Evolutionary conservation across 345 rosid genomes (phyloP), one percentile per base, ranked within the genome.

Genomic region (Zanthoxylum bungeanum): DNA sequence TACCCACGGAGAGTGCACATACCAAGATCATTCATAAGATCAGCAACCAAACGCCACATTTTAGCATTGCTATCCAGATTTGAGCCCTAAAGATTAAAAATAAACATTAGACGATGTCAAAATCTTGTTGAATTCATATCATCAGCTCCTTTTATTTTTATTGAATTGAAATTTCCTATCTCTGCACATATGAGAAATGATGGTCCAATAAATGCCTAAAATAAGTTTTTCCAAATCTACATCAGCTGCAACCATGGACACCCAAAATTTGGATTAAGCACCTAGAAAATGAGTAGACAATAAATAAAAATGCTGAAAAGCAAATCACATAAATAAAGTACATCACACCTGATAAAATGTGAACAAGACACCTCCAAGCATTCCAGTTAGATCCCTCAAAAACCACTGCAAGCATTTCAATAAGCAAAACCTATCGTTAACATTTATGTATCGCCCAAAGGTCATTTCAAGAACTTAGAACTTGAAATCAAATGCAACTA

Each of bases 11-110:
- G 30, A 31, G 44, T 49, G 33, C 42, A 68, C 83, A 78, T 81
- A 93, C 98, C 98, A 8, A 93, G 86, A 81, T 93, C 98, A 66
- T 93, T 93, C 97, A 90, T 91, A 73, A 93, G 82, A 80, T 93
- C 98, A 11, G 98, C 98, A 49, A 91, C 93, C 85, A 91, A 76
- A 67, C 97, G 93, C 98, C 98, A 93, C 94, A 84, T 88, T 88
- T 91, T 93, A 49, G 98, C 97, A 83, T 93, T 81, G 76, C 96
- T 83, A 83, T 93, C 97, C 73, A 93, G 83, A 79, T 86, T 85
- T 56, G 98, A 93, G 58, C 98, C 98, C 98, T 93, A 73, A 62
- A 68, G 77, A 72, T 70, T 17, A 40, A 71, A 8, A 63, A 21
- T 44, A 44, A 44, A 44, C 37, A 61, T 34, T 30, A 49, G 9